phyloP scores from a whole-genome alignment of 2,329 filamentous ascomycete genomes.

The Aspergillus calidoustus region DNA sequence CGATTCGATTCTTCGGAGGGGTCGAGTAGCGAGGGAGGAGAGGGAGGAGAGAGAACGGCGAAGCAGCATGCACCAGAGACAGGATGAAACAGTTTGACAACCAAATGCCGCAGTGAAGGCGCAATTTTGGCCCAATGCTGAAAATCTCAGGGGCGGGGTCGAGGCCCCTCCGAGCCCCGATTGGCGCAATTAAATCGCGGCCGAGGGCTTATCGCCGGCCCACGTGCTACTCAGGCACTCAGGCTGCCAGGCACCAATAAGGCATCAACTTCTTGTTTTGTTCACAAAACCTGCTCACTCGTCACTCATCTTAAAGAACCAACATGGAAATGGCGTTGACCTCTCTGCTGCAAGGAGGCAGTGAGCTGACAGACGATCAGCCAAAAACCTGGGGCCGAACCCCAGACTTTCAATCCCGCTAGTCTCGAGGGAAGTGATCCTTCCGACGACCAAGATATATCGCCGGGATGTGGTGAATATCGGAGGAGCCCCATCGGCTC shows the following conservation, averaged over 20 bases:
- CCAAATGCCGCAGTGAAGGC: neutral
- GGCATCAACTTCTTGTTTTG: neutral
- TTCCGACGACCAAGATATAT: too few relatives aligned
- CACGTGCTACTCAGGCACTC: conserved; percentile 33
- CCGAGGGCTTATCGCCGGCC: conserved; percentile 25
- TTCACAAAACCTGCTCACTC: too few relatives aligned
- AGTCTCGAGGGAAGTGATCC: too few relatives aligned
- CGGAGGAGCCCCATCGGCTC: too few relatives aligned
- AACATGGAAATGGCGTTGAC: too few relatives aligned
- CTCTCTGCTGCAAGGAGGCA: too few relatives aligned
- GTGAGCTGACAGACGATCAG: too few relatives aligned
- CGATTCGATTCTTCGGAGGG: conserved; percentile 38
- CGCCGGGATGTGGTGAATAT: too few relatives aligned
- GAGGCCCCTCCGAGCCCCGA: conserved; percentile 20
- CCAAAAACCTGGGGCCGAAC: too few relatives aligned
- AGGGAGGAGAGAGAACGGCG: conserved; percentile 28
- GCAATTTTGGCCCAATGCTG: conserved; percentile 8
- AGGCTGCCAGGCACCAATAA: neutral
- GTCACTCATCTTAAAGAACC: too few relatives aligned
- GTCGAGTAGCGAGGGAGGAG: conserved; percentile 23
- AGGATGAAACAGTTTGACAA: neutral
- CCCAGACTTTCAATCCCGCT: too few relatives aligned
- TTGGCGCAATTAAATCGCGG: conserved; percentile 23
- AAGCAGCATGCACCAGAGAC: conserved; percentile 15
- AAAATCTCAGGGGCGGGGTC: conserved; percentile 30